These are phyloP conservation scores for Beauveria australis DNA, from an alignment of 2,329 filamentous ascomycete genomes.

Conservation along the genomic window DNA sequence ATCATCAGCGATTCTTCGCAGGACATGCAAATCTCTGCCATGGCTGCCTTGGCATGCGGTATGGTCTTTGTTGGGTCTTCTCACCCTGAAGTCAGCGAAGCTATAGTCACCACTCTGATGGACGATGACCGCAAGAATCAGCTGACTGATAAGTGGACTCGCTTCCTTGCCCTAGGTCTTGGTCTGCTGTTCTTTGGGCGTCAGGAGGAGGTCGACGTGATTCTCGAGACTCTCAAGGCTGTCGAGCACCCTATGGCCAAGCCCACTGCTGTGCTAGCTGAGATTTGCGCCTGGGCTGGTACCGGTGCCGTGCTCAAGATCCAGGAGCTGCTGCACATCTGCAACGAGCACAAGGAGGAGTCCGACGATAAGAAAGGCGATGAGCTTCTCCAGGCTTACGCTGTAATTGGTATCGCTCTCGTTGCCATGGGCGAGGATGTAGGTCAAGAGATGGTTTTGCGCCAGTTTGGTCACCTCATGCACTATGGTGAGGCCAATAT, in stretches of 20 bases:
- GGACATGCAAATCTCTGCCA: conserved; percentile 92
- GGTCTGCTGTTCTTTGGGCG: conserved; percentile 92
- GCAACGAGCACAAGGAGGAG: conserved; percentile 94
- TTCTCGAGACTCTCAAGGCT: conserved; percentile 91
- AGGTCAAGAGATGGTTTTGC: conserved; percentile 96
- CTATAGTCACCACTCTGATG: conserved; percentile 84
- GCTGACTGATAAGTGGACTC: conserved; percentile 95
- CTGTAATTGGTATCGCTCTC: conserved; percentile 85
- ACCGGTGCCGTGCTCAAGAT: conserved; percentile 96
- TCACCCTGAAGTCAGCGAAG: conserved; percentile 82
- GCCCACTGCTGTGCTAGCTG: conserved; percentile 86
- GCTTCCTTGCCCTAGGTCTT: conserved; percentile 89
- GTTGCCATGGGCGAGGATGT: conserved; percentile 98
- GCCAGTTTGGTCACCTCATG: conserved; percentile 97
- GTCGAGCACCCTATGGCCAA: conserved; percentile 96
- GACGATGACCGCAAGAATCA: conserved; percentile 88
- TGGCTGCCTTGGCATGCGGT: conserved; percentile 87
- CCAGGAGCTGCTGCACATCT: conserved; percentile 93
- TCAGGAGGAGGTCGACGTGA: conserved; percentile 98
- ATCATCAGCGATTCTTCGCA: conserved; percentile 76
- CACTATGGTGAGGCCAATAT: conserved; percentile 98
- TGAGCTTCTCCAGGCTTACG: conserved; percentile 91
- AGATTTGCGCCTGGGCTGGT: conserved; percentile 96
- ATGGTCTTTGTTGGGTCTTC: conserved; percentile 90
- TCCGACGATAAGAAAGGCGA: conserved; percentile 92